Evolutionary conservation across 2,329 filamentous ascomycete species (phyloP).

Genomic region (Myriosclerotinia duriaeana): DNA sequence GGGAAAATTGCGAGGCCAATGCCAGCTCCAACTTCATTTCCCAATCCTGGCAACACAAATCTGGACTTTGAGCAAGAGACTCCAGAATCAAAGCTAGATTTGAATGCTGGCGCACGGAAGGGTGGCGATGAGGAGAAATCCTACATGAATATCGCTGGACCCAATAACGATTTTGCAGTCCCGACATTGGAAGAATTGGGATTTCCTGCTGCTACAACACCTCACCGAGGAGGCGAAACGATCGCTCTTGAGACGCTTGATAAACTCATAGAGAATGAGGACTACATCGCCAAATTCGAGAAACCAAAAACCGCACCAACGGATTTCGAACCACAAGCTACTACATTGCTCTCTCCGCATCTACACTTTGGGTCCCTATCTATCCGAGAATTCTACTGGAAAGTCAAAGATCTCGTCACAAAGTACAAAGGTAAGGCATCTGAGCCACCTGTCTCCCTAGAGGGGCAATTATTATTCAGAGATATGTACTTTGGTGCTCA

Average conservation of each 20-base stretch:
- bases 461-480: constrained; percentile 71
- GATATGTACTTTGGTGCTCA: constrained; percentile 85
- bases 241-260: constrained; percentile 58
- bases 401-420: constrained; percentile 61
- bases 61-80: constrained; percentile 58
- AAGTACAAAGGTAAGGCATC: constrained; percentile 54
- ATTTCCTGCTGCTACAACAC: constrained; percentile 64
- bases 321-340: constrained; percentile 69
- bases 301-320: constrained; percentile 76
- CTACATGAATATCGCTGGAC: constrained; percentile 63
- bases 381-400: constrained; percentile 72
- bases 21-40: constrained; percentile 57
- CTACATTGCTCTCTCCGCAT: constrained; percentile 70
- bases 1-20: constrained; percentile 62
- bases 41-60: constrained; percentile 63
- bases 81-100: constrained; percentile 54
- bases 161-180: constrained; percentile 66
- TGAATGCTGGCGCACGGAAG: constrained; percentile 58
- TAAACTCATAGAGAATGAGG: constrained; percentile 58
- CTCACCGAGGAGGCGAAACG: constrained; percentile 70
- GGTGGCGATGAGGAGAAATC: constrained; percentile 50
- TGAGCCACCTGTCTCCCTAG: constrained; percentile 64
- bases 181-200: constrained; percentile 71
- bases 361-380: constrained; percentile 73
- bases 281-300: constrained; percentile 71